These are phyloP conservation scores for Liquidambar formosana DNA, from an alignment of 164 flowering plant species.

Conservation along the genomic window DNA sequence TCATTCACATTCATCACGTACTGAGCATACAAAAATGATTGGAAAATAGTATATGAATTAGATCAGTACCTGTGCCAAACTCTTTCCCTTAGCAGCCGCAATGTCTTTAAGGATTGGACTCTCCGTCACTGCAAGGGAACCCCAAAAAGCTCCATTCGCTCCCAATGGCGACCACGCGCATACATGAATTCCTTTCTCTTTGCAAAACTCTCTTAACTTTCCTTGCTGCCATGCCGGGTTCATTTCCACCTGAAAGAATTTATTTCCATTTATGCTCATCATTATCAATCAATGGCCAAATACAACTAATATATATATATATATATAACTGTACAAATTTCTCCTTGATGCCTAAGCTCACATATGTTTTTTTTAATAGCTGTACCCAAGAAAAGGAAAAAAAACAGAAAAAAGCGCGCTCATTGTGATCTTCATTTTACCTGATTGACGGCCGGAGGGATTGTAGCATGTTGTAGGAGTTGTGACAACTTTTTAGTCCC, in stretches of 20 bases:
- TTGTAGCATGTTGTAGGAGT: conserved; percentile 13
- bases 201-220: conserved; percentile 26
- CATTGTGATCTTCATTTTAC: no score
- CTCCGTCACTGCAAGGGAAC: conserved; percentile 18
- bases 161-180: conserved; percentile 32
- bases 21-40: no score
- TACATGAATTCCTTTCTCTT: conserved; percentile 24
- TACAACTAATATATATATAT: no score
- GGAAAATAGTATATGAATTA: no score
- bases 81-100: conserved; percentile 19
- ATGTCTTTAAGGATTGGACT: conserved; percentile 24
- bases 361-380: no score
- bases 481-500: conserved; percentile 12
- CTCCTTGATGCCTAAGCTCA: no score
- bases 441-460: conserved; percentile 37
- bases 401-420: no score
- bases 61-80: conserved; percentile 26
- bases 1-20: no score
- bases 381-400: no score
- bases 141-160: conserved; percentile 26
- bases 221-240: conserved; percentile 30
- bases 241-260: conserved; percentile 32
- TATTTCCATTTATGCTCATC: no score
- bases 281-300: no score
- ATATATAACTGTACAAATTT: no score